phyloP scores from a whole-genome alignment of 495 filamentous ascomycete species.

The Hypomontagnella submonticulosa region DNA sequence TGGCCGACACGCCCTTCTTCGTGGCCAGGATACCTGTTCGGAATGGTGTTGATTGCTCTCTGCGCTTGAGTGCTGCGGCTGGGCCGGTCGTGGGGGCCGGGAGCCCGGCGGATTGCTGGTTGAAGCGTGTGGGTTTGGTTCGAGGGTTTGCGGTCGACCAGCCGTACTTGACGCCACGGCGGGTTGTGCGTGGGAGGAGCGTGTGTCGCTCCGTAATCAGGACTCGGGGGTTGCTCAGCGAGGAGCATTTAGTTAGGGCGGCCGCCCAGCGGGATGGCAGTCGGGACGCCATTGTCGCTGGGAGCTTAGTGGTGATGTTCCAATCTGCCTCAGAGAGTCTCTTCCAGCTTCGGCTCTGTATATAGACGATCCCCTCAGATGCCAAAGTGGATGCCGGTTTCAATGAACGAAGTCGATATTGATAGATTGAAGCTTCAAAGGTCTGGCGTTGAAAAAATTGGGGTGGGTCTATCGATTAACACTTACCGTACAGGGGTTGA shows the following conservation, averaged over 20 bases:
- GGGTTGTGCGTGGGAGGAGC: constrained; percentile 59
- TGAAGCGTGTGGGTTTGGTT: constrained; percentile 59
- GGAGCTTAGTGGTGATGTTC: constrained; percentile 32
- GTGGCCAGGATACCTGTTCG: constrained; percentile 83
- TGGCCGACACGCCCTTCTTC: constrained; percentile 95
- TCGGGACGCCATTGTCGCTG: constrained; percentile 64
- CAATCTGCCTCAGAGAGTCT: background rate
- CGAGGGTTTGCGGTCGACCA: constrained; percentile 60
- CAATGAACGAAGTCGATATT: background rate
- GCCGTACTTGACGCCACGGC: constrained; percentile 64
- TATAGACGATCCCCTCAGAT: background rate
- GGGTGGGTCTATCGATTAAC: constrained; percentile 28
- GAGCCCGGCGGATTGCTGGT: constrained; percentile 60
- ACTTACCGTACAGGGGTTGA: too few relatives aligned
- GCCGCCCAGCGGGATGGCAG: constrained; percentile 61
- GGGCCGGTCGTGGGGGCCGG: constrained; percentile 75
- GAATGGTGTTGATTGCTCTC: constrained; percentile 76
- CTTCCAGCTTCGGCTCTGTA: background rate
- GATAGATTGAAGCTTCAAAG: constrained; percentile 34
- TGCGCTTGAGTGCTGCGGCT: constrained; percentile 82
- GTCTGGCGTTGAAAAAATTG: constrained; percentile 42
- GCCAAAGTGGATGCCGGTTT: too few relatives aligned
- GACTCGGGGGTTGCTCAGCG: constrained; percentile 47
- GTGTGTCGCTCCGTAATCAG: constrained; percentile 49
- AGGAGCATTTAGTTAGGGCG: constrained; percentile 34